Base-by-base conservation (phyloP, 306 rosid genomes). In the Ziziphus jujuba region DNA sequence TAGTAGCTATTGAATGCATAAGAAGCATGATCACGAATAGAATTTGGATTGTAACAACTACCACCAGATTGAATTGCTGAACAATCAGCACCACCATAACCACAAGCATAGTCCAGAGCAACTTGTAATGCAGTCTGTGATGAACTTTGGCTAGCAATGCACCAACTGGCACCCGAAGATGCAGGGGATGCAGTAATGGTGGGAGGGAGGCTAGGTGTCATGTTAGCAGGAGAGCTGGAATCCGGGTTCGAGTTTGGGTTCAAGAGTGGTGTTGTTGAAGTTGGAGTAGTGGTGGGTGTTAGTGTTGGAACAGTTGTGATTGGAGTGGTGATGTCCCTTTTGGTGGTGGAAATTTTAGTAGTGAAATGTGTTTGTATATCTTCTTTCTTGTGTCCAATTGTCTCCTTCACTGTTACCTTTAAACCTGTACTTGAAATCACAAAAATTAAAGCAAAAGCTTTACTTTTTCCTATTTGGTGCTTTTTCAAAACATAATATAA, bases 51-150 rank as follows among this genome's bases (percentile, higher is more conserved):
- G 69, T 84, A 90, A 77, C 97, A 90, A 61, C 63, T 87, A 61
- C 90, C 85, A 61, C 85, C 85, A 21, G 76, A 70, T 73, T 87
- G 95, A 82, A 90, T 84, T 63, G 77, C 84, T 9, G 88, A 77
- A 66, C 97, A 90, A 72, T 87, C 97, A 47, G 79, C 72, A 23
- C 88, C 88, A 61, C 88, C 95, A 72, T 72, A 69, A 36, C 97
- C 97, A 75, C 97, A 90, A 14, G 95, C 95, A 84, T 87, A 90
- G 72, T 90, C 97, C 82, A 90, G 66, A 67, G 97, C 97, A 69
- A 85, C 91, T 76, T 90, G 97, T 40, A 90, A 68, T 3, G 79
- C 66, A 45, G 40, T 67, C 34, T 72, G 76, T 52, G 97, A 78
- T 12, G 88, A 84, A 76, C 79, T 70, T 58, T 81, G 90, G 63